Evolutionary conservation across 345 rosid species (phyloP).

Genomic region (Heritiera fomes): DNA sequence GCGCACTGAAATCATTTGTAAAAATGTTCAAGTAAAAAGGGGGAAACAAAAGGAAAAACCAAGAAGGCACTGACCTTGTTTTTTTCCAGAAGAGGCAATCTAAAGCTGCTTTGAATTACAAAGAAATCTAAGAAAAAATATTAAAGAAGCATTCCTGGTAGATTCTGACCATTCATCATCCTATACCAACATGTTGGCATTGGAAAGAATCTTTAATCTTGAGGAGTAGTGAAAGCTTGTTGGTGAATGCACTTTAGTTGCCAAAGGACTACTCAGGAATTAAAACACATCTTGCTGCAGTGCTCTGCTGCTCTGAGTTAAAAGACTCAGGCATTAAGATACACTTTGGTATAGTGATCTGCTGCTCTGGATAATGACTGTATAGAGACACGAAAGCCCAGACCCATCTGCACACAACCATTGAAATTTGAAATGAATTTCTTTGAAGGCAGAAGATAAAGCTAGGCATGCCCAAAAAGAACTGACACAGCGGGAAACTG

Average conservation of each 20-base stretch:
- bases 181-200: not conserved
- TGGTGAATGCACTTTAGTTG: not conserved
- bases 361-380: constrained; percentile 95
- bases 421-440: not conserved
- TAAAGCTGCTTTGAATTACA: not conserved
- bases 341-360: constrained; percentile 64
- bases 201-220: not conserved
- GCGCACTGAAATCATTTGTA: not conserved
- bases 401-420: constrained; percentile 74
- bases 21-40: not conserved
- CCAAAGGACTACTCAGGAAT: not conserved
- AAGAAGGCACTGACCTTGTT: not conserved
- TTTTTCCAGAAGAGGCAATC: not conserved
- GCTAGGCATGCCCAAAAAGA: not conserved
- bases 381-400: constrained; percentile 75
- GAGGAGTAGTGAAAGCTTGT: not conserved
- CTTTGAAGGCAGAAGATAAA: not conserved
- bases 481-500: not conserved
- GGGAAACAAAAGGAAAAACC: not conserved
- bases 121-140: not conserved
- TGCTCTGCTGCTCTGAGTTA: not conserved
- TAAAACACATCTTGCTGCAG: not conserved
- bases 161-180: not conserved
- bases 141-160: not conserved
- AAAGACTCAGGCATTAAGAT: constrained; percentile 31